Conservation (phyloP, 208 protist genomes). For the Leishmania arabica region DNA sequence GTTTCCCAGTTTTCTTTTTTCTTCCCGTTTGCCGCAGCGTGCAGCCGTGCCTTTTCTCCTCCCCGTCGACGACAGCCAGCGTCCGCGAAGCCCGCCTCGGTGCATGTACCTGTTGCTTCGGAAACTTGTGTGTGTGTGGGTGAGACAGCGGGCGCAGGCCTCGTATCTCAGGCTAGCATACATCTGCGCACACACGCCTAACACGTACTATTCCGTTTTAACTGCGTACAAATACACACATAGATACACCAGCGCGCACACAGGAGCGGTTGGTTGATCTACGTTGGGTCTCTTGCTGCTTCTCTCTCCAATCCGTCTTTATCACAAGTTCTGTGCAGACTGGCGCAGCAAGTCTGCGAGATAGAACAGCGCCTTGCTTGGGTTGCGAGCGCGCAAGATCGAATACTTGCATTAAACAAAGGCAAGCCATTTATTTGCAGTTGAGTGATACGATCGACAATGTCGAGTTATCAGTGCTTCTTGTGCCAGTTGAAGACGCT, state of each 20-base stretch:
- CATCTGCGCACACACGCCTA: neutral
- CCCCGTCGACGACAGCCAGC: neutral
- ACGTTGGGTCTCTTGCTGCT: neutral
- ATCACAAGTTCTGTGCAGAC: neutral
- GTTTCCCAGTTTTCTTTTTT: too few species aligned
- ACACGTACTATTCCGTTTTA: neutral
- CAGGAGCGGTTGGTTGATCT: neutral
- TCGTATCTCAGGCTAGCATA: neutral
- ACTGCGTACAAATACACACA: neutral
- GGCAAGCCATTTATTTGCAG: neutral
- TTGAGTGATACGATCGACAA: neutral
- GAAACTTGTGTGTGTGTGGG: constrained; percentile 2
- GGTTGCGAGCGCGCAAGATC: neutral
- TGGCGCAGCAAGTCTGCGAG: neutral
- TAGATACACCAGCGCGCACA: neutral
- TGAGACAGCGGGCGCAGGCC: neutral
- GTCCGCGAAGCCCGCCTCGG: neutral
- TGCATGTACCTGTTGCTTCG: neutral
- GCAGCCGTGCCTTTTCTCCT: neutral
- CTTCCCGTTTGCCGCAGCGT: neutral
- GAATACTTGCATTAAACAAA: neutral
- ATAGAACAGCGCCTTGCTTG: neutral
- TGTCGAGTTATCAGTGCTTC: constrained; percentile 25
- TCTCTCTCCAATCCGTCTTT: neutral
- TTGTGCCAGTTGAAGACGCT: constrained; percentile 22